Evolutionary conservation across 768 basidiomycete species (phyloP), one percentile per base, ranked within the genome.

Genomic region (Vararia minispora): DNA sequence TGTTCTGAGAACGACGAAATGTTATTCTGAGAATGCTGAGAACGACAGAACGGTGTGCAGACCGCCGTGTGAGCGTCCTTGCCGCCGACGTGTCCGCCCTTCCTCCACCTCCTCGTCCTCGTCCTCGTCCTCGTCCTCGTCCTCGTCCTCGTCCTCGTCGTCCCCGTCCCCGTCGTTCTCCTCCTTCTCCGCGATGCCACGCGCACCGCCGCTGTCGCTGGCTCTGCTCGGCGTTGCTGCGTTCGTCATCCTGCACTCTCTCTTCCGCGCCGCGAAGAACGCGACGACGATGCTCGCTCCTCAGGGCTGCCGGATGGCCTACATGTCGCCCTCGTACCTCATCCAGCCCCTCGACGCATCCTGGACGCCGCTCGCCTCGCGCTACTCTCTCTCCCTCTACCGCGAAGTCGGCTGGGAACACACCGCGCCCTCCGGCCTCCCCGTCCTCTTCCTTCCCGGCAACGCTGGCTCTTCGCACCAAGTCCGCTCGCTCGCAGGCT

Each of bases 381-480:
- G 87, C 36, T 95, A 95, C 57, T 77, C 74, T 5, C 68, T 99
- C n/a, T 89, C 75, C 68, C 63, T 97, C 22, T 99, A 99, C 56
- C 74, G 90, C 23, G 95, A 99, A 48, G 72, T 67, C 0, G 86
- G 80, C 9, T 89, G 87, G 79, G 89, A 97, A 49, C 52, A 63
- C 16, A 62, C 62, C 29, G 62, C 79, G 58, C 40, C 52, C 21
- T 46, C 62, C 37, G 87, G 89, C 27, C 53, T 72, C 13, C 95
- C 95, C n/a, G 88, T 94, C 21, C 66, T 99, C 21, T 99, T 97
- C 62, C 82, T 98, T 29, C 95, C 95, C 2, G 95, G 95, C 6
- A 98, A 97, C 56, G 94, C 94, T 17, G 95, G 95, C 5, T 92
- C 88, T 2, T 91, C 84, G 24, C 79, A 76, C 47, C 95, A 98